Evolutionary conservation across 1,284 basidiomycete species (phyloP).

Genomic region (Fereydounia khargensis): DNA sequence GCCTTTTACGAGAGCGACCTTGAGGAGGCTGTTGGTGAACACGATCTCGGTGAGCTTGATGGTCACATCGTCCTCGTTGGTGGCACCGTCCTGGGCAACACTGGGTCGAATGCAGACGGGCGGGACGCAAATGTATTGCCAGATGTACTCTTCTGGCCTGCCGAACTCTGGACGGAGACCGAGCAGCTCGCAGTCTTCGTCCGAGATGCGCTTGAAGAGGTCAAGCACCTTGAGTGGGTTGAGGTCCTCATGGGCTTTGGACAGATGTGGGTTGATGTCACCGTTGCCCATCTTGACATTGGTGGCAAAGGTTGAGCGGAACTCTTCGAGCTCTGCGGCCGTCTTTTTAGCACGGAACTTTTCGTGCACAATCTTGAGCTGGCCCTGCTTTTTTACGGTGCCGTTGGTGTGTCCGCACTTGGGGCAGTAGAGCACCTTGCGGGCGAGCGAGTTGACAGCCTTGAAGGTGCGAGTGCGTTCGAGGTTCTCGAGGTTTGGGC

Average conservation of each 20-base stretch:
- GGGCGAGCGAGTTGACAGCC: constrained; percentile 81
- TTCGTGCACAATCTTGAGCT: constrained; percentile 94
- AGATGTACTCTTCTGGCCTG: constrained; percentile 94
- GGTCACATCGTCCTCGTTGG: constrained; percentile 95
- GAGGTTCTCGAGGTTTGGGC: constrained; percentile 87
- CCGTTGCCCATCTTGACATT: constrained; percentile 79
- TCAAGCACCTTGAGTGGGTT: constrained; percentile 92
- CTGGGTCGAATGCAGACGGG: constrained; percentile 97
- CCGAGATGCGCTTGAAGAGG: constrained; percentile 86
- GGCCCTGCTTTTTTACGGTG: constrained; percentile 91
- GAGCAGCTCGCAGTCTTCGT: constrained; percentile 91
- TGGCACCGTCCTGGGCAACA: constrained; percentile 79
- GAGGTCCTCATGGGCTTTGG: constrained; percentile 89
- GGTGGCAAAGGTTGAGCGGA: constrained; percentile 77
- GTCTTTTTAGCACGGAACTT: constrained; percentile 95
- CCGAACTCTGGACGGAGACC: constrained; percentile 85
- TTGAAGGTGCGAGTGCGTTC: constrained; percentile 83
- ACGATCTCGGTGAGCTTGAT: constrained; percentile 97
- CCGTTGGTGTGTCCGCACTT: constrained; percentile 93
- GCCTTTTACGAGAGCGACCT: constrained; percentile 76
- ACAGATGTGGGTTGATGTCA: constrained; percentile 79
- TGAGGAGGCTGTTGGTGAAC: constrained; percentile 89
- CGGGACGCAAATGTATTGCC: constrained; percentile 98
- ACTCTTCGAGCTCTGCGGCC: constrained; percentile 80
- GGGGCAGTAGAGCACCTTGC: constrained; percentile 88